phyloP scores from a whole-genome alignment of 2,329 filamentous ascomycete genomes.

The Fusarium piperis region DNA sequence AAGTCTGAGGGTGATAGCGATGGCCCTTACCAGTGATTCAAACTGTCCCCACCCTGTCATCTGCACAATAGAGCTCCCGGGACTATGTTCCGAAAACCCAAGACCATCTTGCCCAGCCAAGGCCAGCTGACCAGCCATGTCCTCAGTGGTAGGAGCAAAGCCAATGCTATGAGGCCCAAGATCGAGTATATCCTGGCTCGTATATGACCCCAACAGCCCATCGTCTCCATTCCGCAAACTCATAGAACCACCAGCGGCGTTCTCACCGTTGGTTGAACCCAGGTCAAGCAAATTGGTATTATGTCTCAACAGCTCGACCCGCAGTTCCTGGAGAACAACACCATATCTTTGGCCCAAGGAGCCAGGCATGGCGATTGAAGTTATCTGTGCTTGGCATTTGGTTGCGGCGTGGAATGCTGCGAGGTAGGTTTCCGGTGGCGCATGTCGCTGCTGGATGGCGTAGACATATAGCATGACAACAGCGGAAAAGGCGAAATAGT shows the following conservation, averaged over 20 bases:
- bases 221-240: not conserved
- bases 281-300: constrained; percentile 25
- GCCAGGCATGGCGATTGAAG: constrained; percentile 48
- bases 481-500: constrained; percentile 57
- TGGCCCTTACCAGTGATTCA: constrained; percentile 17
- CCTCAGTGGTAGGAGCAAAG: not conserved
- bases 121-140: not conserved
- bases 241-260: not conserved
- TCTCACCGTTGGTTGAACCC: not conserved
- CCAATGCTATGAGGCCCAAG: not conserved
- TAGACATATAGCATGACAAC: constrained; percentile 57
- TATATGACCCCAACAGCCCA: not conserved
- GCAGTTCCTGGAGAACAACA: constrained; percentile 52
- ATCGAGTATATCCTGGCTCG: not conserved
- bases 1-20: fast-evolving
- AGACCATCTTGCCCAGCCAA: constrained; percentile 8
- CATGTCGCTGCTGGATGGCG: constrained; percentile 50
- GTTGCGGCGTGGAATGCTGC: constrained; percentile 49
- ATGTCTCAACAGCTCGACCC: constrained; percentile 39
- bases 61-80: not conserved
- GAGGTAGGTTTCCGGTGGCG: constrained; percentile 41
- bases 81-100: not conserved
- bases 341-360: constrained; percentile 55
- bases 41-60: constrained; percentile 40
- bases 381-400: constrained; percentile 53